Percentiles rank a stretch among this genome's conserved stretches.
phyloP scores from a whole-genome alignment of 2,329 filamentous ascomycete genomes.

The Phialophora expanda region DNA sequence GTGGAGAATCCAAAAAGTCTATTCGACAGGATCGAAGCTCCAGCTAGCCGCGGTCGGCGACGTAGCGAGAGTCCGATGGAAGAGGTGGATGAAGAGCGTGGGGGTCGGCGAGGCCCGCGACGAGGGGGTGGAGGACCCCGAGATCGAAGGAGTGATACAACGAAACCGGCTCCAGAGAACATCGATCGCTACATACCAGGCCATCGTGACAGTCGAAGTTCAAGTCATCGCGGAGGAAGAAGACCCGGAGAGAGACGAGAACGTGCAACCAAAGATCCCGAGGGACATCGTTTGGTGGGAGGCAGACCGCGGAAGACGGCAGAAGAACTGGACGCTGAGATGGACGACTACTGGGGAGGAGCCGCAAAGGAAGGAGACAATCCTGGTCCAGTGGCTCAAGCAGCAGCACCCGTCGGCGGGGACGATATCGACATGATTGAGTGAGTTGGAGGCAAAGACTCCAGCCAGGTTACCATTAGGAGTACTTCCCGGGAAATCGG shows the following conservation, averaged over 20 bases:
- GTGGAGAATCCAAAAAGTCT: conserved; percentile 64
- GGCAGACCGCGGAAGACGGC: conserved; percentile 80
- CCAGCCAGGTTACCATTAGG: background rate
- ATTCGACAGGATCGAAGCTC: conserved; percentile 65
- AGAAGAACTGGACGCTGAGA: conserved; percentile 92
- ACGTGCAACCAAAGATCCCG: conserved; percentile 40
- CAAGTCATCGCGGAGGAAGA: conserved; percentile 52
- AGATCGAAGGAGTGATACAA: conserved; percentile 59
- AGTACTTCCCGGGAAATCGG: background rate
- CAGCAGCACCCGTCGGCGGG: conserved; percentile 41
- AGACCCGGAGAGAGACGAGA: conserved; percentile 52
- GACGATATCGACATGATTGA: conserved; percentile 76
- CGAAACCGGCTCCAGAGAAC: conserved; percentile 65
- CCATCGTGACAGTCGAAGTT: conserved; percentile 49
- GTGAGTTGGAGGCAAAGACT: conserved; percentile 44
- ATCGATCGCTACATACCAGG: conserved; percentile 83
- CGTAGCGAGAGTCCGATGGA: conserved; percentile 52
- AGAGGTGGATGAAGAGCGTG: conserved; percentile 45
- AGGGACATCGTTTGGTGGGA: conserved; percentile 54
- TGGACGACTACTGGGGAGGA: conserved; percentile 86
- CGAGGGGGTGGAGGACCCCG: conserved; percentile 43
- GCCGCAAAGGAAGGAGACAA: conserved; percentile 45
- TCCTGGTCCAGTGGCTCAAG: conserved; percentile 44
- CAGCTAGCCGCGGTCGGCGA: conserved; percentile 45
- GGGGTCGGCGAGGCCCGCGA: conserved; percentile 48